Percentiles rank a stretch among this genome's conserved stretches.
These are phyloP conservation scores for Albugo candida DNA, from an alignment of 352 stramenopile genomes.

Conservation along the genomic window DNA sequence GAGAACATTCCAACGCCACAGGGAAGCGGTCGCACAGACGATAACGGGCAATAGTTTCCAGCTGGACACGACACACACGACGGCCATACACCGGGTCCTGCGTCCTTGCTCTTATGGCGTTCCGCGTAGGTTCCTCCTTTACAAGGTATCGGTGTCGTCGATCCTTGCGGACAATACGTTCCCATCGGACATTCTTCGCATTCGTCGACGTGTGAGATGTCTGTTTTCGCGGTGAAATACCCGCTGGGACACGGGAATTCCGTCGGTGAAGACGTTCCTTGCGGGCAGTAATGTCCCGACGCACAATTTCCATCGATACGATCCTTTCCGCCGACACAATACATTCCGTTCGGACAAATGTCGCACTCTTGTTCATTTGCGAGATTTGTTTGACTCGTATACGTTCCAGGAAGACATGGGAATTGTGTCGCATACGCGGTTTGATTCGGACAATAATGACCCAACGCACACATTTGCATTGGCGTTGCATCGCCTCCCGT, in stretches of 20 bases:
- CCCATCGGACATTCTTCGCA: conserved; percentile 63
- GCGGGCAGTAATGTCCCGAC: conserved; percentile 78
- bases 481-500: conserved; percentile 46
- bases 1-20: conserved; percentile 61
- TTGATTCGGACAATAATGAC: conserved; percentile 70
- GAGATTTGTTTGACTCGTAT: conserved; percentile 56
- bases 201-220: conserved; percentile 48
- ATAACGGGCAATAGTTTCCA: conserved; percentile 68
- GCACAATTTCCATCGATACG: conserved; percentile 51
- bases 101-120: conserved; percentile 43
- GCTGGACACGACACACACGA: conserved; percentile 53
- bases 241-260: conserved; percentile 70
- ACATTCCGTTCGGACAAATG: conserved; percentile 65
- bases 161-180: conserved; percentile 50
- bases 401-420: conserved; percentile 72
- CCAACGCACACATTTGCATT: conserved; percentile 45
- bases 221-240: conserved; percentile 57
- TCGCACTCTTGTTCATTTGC: conserved; percentile 44
- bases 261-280: conserved; percentile 37
- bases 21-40: conserved; percentile 23
- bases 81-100: conserved; percentile 38
- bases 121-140: conserved; percentile 57
- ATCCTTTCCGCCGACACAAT: conserved; percentile 65
- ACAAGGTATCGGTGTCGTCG: conserved; percentile 34
- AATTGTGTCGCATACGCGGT: conserved; percentile 47